A percentile compares a stretch with the other conserved stretches of the same genome.
phyloP scores from a whole-genome alignment of 2,329 filamentous ascomycete genomes.

The Torrubiella hemipterigena region DNA sequence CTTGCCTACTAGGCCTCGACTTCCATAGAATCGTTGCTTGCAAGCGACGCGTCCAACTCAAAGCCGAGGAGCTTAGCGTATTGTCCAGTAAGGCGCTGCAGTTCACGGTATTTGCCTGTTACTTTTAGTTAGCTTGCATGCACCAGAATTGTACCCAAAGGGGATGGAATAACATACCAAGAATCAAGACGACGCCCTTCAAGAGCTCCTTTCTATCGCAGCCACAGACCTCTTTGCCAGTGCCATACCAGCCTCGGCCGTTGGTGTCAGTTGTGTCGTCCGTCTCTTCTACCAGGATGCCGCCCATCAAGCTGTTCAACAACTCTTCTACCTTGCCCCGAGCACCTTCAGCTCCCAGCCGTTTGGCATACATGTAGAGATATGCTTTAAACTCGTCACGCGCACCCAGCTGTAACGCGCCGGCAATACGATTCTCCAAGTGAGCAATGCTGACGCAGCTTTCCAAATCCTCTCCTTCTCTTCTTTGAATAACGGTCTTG shows the following conservation, averaged over 20 bases:
- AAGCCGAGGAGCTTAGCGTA: slow-evolving; percentile 76
- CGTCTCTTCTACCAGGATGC: slow-evolving; percentile 47
- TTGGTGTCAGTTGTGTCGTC: slow-evolving; percentile 27
- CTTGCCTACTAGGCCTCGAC: slow-evolving; percentile 23
- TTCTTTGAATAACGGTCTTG: slow-evolving; percentile 75
- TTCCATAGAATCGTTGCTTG: slow-evolving; percentile 31
- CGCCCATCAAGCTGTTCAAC: slow-evolving; percentile 68
- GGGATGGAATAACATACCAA: slow-evolving; percentile 50
- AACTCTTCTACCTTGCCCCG: slow-evolving; percentile 88
- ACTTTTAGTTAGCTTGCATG: slow-evolving; percentile 17
- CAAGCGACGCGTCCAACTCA: slow-evolving; percentile 31
- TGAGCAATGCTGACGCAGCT: slow-evolving; percentile 86
- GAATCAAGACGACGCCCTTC: slow-evolving; percentile 81
- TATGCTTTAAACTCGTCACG: slow-evolving; percentile 91
- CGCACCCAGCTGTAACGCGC: slow-evolving; percentile 70
- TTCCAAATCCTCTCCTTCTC: slow-evolving; percentile 88
- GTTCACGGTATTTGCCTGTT: slow-evolving; percentile 83
- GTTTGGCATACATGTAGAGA: slow-evolving; percentile 96
- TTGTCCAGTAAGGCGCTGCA: slow-evolving; percentile 89
- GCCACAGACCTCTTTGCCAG: slow-evolving; percentile 67
- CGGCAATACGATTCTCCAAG: slow-evolving; percentile 87
- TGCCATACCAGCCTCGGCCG: slow-evolving; percentile 50
- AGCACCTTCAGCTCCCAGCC: slow-evolving; percentile 80
- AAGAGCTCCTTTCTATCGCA: slow-evolving; percentile 83
- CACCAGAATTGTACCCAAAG: neutral